A percentile compares a stretch with the other conserved stretches of the same genome.
Evolutionary conservation across 176 grass and related monocot genomes (phyloP).

Genomic region (Raddia guianensis): DNA sequence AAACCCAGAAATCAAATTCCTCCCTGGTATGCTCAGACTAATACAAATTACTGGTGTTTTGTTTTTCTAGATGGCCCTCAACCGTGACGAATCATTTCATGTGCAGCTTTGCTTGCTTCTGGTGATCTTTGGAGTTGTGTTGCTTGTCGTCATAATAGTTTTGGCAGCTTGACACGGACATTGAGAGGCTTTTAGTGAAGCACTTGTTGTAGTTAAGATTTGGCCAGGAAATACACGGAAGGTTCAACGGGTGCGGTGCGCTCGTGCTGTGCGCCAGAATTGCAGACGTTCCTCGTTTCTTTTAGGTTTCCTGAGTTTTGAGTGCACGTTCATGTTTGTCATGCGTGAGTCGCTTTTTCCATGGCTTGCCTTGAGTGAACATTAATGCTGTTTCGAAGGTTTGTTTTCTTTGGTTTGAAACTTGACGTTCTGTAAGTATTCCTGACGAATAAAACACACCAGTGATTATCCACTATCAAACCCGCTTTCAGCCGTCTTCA

Average conservation of each 20-base stretch:
- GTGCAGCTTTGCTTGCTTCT: constrained; percentile 67
- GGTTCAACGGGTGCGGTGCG: not conserved
- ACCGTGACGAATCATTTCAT: not conserved
- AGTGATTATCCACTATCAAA: not conserved
- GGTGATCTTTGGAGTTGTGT: constrained; percentile 63
- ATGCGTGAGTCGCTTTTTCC: constrained; percentile 44
- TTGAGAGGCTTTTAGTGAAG: not conserved
- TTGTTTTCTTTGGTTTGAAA: constrained; percentile 31
- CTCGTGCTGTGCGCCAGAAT: not conserved
- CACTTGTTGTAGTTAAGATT: not conserved
- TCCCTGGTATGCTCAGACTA: constrained; percentile 62
- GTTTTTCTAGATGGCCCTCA: constrained; percentile 28
- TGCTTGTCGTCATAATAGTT: constrained; percentile 73
- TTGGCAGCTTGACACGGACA: constrained; percentile 38
- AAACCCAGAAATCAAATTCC: constrained; percentile 88
- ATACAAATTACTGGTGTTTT: not conserved
- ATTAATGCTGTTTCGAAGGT: constrained; percentile 25
- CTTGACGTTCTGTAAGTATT: constrained; percentile 39
- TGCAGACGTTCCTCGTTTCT: not conserved
- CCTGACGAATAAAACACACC: constrained; percentile 32
- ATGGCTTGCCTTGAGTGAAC: constrained; percentile 59
- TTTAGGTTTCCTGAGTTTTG: constrained; percentile 27
- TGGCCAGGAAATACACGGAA: not conserved
- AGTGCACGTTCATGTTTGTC: constrained; percentile 26
- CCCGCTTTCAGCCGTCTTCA: not conserved